Conservation (phyloP, 2,329 filamentous ascomycete species). For the Colletotrichum phormii region DNA sequence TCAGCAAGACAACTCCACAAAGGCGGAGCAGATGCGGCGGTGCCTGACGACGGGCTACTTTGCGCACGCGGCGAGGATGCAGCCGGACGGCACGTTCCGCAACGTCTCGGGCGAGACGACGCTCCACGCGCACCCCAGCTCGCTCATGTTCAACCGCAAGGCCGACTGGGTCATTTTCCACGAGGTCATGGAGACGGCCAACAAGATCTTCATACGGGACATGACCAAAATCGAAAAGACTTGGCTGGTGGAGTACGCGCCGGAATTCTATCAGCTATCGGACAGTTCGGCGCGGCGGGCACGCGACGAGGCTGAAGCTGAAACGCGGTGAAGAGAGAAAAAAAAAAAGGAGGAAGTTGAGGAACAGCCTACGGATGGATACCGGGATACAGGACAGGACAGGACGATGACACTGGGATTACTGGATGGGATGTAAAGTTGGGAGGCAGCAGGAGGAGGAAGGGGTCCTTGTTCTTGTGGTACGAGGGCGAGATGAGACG, state of each 20-base stretch:
- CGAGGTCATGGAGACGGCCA: slow-evolving; percentile 88
- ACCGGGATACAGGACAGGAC: too few relatives aligned
- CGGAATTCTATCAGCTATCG: slow-evolving; percentile 79
- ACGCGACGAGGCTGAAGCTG: slow-evolving; percentile 38
- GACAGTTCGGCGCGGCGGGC: slow-evolving; percentile 37
- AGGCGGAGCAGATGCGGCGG: slow-evolving; percentile 80
- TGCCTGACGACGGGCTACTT: slow-evolving; percentile 94
- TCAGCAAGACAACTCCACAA: slow-evolving; percentile 44
- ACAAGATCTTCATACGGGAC: slow-evolving; percentile 91
- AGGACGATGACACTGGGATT: too few relatives aligned
- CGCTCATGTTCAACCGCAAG: slow-evolving; percentile 95
- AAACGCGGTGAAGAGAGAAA: slow-evolving; percentile 9
- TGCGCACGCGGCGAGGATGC: slow-evolving; percentile 93
- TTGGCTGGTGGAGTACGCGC: slow-evolving; percentile 92
- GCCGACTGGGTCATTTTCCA: slow-evolving; percentile 97
- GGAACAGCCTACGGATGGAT: too few relatives aligned
- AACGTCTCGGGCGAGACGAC: slow-evolving; percentile 84
- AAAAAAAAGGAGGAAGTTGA: too few relatives aligned
- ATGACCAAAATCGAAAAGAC: slow-evolving; percentile 92
- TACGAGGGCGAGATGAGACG: slow-evolving; percentile 17
- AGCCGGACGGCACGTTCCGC: slow-evolving; percentile 88
- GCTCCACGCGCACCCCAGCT: slow-evolving; percentile 90
- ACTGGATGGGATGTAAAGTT: too few relatives aligned
- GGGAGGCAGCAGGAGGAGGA: background rate
- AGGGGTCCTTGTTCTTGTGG: background rate